A percentile compares a stretch with the other conserved stretches of the same genome.
phyloP scores from a whole-genome alignment of 495 filamentous ascomycete genomes.

The Hypoxylon rickii region DNA sequence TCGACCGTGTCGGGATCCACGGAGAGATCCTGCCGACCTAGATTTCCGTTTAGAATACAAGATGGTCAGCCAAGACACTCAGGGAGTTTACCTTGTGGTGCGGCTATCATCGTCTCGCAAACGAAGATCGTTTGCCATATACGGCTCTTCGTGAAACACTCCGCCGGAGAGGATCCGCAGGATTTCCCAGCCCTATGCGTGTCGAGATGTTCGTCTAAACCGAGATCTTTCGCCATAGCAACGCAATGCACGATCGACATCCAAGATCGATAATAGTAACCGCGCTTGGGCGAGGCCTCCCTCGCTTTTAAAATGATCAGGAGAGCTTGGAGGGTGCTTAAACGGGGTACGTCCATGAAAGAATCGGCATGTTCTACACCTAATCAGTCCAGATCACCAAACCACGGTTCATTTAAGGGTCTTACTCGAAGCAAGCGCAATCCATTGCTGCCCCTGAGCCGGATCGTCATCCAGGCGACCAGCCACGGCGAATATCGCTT shows the following conservation, averaged over 20 bases:
- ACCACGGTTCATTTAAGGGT: neutral
- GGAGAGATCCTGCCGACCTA: constrained; percentile 82
- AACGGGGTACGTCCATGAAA: constrained; percentile 90
- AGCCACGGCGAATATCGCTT: constrained; percentile 94
- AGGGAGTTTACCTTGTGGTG: constrained; percentile 76
- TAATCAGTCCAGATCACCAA: constrained; percentile 1
- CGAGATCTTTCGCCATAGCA: constrained; percentile 91
- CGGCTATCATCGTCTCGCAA: constrained; percentile 91
- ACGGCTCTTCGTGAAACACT: constrained; percentile 82
- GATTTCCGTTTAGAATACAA: constrained; percentile 37
- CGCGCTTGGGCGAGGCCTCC: constrained; percentile 87
- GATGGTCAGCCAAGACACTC: neutral
- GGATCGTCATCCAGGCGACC: constrained; percentile 82
- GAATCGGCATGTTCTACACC: constrained; percentile 83
- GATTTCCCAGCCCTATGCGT: constrained; percentile 70
- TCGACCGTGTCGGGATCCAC: constrained; percentile 79
- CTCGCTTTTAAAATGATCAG: constrained; percentile 88
- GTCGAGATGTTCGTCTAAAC: constrained; percentile 83
- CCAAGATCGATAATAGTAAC: constrained; percentile 98
- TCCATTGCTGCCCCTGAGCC: constrained; percentile 87
- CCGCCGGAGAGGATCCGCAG: constrained; percentile 69
- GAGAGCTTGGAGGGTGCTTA: constrained; percentile 93
- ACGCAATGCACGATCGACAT: constrained; percentile 93
- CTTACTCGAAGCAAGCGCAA: constrained; percentile 89
- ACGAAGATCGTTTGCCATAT: constrained; percentile 91